Percentiles rank a stretch among this genome's conserved stretches.
Evolutionary conservation across 2,329 filamentous ascomycete species (phyloP).

Genomic region (Sclerotinia subarctica): DNA sequence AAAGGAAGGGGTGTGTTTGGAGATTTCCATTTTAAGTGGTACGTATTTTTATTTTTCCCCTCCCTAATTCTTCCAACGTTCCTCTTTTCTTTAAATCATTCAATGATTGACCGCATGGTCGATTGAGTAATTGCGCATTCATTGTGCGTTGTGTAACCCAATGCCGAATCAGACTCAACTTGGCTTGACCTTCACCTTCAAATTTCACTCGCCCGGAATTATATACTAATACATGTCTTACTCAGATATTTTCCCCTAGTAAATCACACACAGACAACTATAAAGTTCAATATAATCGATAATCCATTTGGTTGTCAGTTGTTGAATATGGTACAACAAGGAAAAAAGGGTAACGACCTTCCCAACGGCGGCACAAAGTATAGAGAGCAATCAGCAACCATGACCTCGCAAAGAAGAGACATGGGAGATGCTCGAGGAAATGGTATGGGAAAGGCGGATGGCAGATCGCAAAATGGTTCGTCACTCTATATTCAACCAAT

Average conservation of each 20-base stretch:
- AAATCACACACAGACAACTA: not conserved
- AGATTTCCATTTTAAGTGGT: conserved; percentile 27
- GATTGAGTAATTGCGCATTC: conserved; percentile 12
- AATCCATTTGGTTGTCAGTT: conserved; percentile 5
- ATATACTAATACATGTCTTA: not conserved
- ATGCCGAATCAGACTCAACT: not conserved
- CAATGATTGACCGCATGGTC: conserved; percentile 6
- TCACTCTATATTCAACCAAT: not conserved
- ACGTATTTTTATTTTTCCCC: conserved; percentile 1
- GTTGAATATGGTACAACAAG: conserved; percentile 59
- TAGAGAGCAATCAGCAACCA: conserved; percentile 47
- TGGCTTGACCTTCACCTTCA: not conserved
- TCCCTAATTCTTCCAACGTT: not conserved
- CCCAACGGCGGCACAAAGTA: conserved; percentile 47
- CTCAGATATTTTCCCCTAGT: conserved; percentile 18
- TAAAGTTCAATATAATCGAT: conserved; percentile 5
- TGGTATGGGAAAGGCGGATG: conserved; percentile 51
- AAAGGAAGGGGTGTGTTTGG: conserved; percentile 22
- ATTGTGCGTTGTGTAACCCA: conserved; percentile 12
- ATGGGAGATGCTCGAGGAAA: conserved; percentile 49
- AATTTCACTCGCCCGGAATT: not conserved
- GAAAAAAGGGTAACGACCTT: conserved; percentile 40
- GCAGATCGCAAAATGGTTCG: conserved; percentile 54
- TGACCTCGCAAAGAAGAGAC: conserved; percentile 62
- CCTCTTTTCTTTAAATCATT: not conserved